Evolutionary conservation across 2,329 filamentous ascomycete species (phyloP).

Genomic region (Lachnellula suecica): DNA sequence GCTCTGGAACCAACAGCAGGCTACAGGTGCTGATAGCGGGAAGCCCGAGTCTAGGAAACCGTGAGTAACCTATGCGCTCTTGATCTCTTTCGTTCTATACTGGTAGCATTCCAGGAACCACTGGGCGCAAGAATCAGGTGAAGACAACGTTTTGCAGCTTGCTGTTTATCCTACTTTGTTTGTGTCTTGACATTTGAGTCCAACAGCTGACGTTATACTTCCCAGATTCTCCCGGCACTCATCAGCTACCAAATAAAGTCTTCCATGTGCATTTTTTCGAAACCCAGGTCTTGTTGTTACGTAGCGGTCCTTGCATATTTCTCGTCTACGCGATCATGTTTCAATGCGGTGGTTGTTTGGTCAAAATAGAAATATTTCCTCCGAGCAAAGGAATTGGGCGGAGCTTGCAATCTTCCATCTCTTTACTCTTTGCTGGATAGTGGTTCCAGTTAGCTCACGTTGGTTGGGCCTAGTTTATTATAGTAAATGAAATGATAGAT

Average conservation of each 20-base stretch:
- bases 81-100: background rate
- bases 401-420: background rate
- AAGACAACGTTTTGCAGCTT: background rate
- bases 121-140: background rate
- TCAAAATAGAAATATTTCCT: background rate
- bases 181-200: no score
- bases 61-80: slow-evolving; percentile 19
- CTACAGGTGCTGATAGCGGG: slow-evolving; percentile 12
- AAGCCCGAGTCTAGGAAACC: slow-evolving; percentile 30
- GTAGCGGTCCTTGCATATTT: background rate
- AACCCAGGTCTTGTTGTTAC: no score
- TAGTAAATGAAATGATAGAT: no score
- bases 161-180: no score
- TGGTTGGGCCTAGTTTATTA: no score
- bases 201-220: background rate
- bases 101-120: background rate
- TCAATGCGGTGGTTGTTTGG: background rate
- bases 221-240: background rate
- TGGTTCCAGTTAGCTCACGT: no score
- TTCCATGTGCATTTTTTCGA: no score
- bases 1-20: slow-evolving; percentile 34
- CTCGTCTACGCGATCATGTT: background rate
- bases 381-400: background rate
- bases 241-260: background rate
- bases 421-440: background rate